A percentile compares a stretch with the other conserved stretches of the same genome.
These are phyloP conservation scores for Erythrobasidium hasegawianum DNA, from an alignment of 1,284 basidiomycete species.

Conservation along the genomic window DNA sequence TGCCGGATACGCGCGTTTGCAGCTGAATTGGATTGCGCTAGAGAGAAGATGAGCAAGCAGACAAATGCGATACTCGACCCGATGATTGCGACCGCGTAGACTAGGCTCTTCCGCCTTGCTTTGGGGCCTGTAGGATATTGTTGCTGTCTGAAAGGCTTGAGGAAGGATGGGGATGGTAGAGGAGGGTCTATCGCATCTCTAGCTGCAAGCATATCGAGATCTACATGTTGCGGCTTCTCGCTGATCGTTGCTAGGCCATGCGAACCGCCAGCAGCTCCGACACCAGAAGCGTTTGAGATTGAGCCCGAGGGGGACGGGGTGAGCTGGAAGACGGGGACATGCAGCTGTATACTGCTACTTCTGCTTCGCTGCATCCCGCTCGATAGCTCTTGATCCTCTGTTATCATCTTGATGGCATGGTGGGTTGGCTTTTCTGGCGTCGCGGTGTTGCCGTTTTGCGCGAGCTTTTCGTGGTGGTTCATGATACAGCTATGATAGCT, in stretches of 20 bases:
- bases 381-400: slow-evolving; percentile 29
- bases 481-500: slow-evolving; percentile 1
- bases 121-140: slow-evolving; percentile 22
- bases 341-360: slow-evolving; percentile 26
- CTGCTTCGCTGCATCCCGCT: slow-evolving; percentile 24
- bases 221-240: slow-evolving; percentile 3
- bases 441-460: neutral
- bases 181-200: slow-evolving; percentile 21
- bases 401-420: slow-evolving; percentile 32
- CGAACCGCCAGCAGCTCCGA: slow-evolving; percentile 5
- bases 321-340: slow-evolving; percentile 15
- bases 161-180: slow-evolving; percentile 26
- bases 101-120: slow-evolving; percentile 11
- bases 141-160: slow-evolving; percentile 25
- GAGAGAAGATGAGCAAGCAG: slow-evolving; percentile 16
- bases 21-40: slow-evolving; percentile 5
- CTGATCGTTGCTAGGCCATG: neutral
- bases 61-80: slow-evolving; percentile 16
- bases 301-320: slow-evolving; percentile 11
- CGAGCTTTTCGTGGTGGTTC: neutral
- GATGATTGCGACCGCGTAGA: slow-evolving; percentile 22
- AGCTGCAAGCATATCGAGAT: slow-evolving; percentile 18
- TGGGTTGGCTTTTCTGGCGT: slow-evolving; percentile 7
- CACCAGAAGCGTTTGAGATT: slow-evolving; percentile 9
- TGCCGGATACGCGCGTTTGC: neutral